Conservation (phyloP, 208 protist species). For the Tetramitus jugosus region DNA sequence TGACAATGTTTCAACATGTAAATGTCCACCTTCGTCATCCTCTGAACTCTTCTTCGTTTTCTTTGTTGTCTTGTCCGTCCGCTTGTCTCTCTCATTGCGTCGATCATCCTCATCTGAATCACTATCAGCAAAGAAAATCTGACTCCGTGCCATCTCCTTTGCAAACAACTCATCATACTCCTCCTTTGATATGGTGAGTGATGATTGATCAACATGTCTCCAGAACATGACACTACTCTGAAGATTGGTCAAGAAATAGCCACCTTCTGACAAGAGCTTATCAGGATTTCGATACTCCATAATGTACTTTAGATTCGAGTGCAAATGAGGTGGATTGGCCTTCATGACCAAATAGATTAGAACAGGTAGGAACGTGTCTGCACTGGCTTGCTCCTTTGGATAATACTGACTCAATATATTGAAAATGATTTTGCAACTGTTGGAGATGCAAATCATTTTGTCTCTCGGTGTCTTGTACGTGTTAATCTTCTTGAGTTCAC, state of each 20-base stretch:
- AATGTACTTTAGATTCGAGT: slow-evolving; percentile 40
- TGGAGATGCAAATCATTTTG: slow-evolving; percentile 50
- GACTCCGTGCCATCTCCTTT: no score
- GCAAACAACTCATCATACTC: neutral
- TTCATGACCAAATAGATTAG: slow-evolving; percentile 47
- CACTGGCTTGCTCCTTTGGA: slow-evolving; percentile 24
- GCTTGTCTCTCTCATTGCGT: no score
- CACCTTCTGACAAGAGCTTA: neutral
- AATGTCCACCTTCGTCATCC: no score
- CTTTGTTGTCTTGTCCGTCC: no score
- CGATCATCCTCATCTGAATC: no score
- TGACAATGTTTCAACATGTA: no score
- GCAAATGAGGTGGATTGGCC: slow-evolving; percentile 36
- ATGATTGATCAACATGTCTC: neutral
- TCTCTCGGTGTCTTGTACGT: slow-evolving; percentile 54
- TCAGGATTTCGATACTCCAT: neutral
- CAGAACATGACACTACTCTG: neutral
- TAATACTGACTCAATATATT: slow-evolving; percentile 23
- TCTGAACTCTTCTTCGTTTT: no score
- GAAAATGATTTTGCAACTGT: slow-evolving; percentile 53
- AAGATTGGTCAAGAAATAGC: neutral
- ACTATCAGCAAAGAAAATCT: no score
- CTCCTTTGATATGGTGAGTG: neutral
- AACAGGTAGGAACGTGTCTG: slow-evolving; percentile 49
- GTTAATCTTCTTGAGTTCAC: slow-evolving; percentile 46